These are phyloP conservation scores for Plasmodium knowlesi DNA, from an alignment of 169 alveolate species.

Conservation along the genomic window DNA sequence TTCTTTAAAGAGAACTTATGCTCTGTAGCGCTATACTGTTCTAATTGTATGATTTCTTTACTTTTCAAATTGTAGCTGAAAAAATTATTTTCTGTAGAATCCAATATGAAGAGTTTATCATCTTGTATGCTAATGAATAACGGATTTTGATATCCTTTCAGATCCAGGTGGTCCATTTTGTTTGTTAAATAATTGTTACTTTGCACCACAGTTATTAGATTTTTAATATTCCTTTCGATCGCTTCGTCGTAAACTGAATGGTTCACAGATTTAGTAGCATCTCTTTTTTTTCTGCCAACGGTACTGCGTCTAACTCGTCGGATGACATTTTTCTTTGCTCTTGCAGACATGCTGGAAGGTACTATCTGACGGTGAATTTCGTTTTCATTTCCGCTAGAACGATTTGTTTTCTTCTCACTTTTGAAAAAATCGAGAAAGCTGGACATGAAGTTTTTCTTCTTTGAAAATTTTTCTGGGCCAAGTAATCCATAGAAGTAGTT, in stretches of 20 bases:
- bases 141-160: constrained; percentile 40
- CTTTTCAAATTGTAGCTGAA: constrained; percentile 44
- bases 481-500: constrained; percentile 1
- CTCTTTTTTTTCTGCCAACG: constrained; percentile 33
- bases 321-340: background rate
- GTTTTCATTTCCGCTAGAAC: background rate
- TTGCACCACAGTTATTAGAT: background rate
- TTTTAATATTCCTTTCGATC: constrained; percentile 3
- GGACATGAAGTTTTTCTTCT: background rate
- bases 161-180: constrained; percentile 3
- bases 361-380: background rate
- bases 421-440: constrained; percentile 40
- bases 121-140: constrained; percentile 23
- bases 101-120: constrained; percentile 41
- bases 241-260: constrained; percentile 18
- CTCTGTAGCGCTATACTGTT: constrained; percentile 5
- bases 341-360: background rate
- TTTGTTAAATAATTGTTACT: constrained; percentile 29
- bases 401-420: constrained; percentile 1
- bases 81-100: constrained; percentile 24
- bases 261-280: background rate
- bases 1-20: constrained; percentile 33
- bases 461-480: background rate
- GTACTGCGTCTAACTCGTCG: background rate
- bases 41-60: constrained; percentile 34